phyloP scores from a whole-genome alignment of 257 asterid genomes.

The Solanum neorickii region DNA sequence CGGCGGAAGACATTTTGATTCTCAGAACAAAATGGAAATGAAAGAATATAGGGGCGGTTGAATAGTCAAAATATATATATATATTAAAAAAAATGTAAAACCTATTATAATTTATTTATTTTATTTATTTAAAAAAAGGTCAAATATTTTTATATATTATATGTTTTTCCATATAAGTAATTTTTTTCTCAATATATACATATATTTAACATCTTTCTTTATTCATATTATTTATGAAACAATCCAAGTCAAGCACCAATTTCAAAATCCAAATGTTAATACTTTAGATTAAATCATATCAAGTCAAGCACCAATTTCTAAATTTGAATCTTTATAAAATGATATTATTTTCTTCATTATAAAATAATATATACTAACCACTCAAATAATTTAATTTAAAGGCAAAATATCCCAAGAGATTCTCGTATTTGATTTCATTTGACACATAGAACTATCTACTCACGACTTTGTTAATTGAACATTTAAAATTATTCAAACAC shows the following conservation, averaged over 20 bases:
- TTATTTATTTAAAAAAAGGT: not conserved
- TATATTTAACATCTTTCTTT: too few relatives aligned
- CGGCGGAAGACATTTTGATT: conserved; percentile 39
- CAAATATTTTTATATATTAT: not conserved
- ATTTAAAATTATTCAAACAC: too few relatives aligned
- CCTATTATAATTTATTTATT: not conserved
- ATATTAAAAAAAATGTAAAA: not conserved
- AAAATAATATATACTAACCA: too few relatives aligned
- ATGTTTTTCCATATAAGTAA: too few relatives aligned
- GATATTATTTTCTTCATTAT: not conserved
- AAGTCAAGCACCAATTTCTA: not conserved
- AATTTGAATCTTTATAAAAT: too few relatives aligned
- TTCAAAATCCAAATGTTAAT: not conserved
- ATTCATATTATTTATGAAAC: too few relatives aligned
- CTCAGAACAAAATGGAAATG: not conserved
- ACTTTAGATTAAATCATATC: not conserved
- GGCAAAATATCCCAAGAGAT: rapidly evolving
- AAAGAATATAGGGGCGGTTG: not conserved
- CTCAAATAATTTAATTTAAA: too few relatives aligned
- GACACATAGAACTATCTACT: too few relatives aligned
- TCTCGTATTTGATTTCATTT: too few relatives aligned
- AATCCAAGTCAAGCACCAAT: not conserved
- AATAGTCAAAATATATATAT: not conserved
- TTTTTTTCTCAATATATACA: too few relatives aligned
- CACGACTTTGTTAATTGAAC: rapidly evolving